phyloP scores from a whole-genome alignment of 2,329 filamentous ascomycete species.

The Neopestalotiopsis sp. region DNA sequence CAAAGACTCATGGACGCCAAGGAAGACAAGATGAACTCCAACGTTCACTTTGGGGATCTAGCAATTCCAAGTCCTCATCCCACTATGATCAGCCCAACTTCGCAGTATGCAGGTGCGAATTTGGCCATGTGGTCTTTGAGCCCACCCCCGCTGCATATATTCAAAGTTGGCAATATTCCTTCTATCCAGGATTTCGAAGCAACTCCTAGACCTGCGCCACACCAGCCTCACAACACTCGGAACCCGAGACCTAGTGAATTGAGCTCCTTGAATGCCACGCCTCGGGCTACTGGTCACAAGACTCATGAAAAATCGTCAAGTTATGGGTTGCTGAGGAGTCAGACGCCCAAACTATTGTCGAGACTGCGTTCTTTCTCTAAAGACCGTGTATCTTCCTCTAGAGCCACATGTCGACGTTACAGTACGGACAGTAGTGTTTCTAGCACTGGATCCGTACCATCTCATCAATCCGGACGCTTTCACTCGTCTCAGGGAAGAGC shows the following conservation, averaged over 20 bases:
- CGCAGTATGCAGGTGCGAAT: background rate
- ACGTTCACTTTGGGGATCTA: background rate
- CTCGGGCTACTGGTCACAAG: constrained; percentile 22
- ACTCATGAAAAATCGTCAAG: constrained; percentile 26
- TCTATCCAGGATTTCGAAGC: background rate
- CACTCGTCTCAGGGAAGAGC: constrained; percentile 17
- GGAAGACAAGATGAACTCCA: too few species aligned
- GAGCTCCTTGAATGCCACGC: constrained; percentile 18
- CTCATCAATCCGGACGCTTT: constrained; percentile 19
- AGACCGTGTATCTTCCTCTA: constrained; percentile 29
- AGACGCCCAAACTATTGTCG: constrained; percentile 27
- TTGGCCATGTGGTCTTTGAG: background rate
- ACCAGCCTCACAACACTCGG: background rate
- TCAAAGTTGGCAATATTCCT: background rate
- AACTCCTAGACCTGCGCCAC: constrained; percentile 11
- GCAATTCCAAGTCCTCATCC: background rate
- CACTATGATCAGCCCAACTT: background rate
- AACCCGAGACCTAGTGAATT: background rate
- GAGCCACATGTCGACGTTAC: constrained; percentile 27
- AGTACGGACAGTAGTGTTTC: constrained; percentile 18
- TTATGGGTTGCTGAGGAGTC: constrained; percentile 22
- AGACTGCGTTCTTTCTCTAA: constrained; percentile 33
- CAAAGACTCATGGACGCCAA: too few species aligned
- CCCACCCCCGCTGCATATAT: constrained; percentile 13
- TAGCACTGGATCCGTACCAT: constrained; percentile 27